Evolutionary conservation across 1,284 basidiomycete genomes (phyloP).

Genomic region (Sporisorium exsertum): DNA sequence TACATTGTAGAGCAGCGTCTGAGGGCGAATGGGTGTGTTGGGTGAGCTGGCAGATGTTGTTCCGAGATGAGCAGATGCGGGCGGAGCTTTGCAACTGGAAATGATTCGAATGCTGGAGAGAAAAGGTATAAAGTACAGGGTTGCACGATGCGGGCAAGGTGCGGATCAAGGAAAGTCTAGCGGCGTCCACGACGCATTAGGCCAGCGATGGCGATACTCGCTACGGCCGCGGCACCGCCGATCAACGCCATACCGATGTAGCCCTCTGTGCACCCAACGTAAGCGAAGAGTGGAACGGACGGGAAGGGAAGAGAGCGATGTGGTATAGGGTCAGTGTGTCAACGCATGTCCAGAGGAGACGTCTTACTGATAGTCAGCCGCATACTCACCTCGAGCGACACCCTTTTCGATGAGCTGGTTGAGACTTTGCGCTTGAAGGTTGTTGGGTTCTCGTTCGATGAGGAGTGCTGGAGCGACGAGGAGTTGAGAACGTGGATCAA

Average conservation of each 20-base stretch:
- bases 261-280: slow-evolving; percentile 76
- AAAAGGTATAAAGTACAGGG: slow-evolving; percentile 22
- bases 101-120: background rate
- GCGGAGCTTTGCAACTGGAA: background rate
- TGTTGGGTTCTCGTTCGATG: slow-evolving; percentile 91
- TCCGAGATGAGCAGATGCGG: background rate
- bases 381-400: slow-evolving; percentile 80
- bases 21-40: background rate
- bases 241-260: slow-evolving; percentile 94
- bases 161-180: slow-evolving; percentile 5
- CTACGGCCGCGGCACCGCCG: slow-evolving; percentile 87
- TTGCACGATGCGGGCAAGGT: background rate
- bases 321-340: background rate
- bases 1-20: background rate
- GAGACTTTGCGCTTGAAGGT: slow-evolving; percentile 91
- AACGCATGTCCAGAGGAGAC: background rate
- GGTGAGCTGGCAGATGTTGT: background rate
- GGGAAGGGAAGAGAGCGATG: background rate
- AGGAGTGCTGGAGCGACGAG: slow-evolving; percentile 77
- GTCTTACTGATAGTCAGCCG: background rate
- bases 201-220: slow-evolving; percentile 83
- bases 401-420: slow-evolving; percentile 86
- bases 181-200: slow-evolving; percentile 71
- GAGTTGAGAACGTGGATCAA: background rate
- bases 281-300: background rate